A percentile compares a stretch with the other conserved stretches of the same genome.
These are phyloP conservation scores for Rosa lucieae DNA, from an alignment of 306 rosid genomes.

Conservation along the genomic window DNA sequence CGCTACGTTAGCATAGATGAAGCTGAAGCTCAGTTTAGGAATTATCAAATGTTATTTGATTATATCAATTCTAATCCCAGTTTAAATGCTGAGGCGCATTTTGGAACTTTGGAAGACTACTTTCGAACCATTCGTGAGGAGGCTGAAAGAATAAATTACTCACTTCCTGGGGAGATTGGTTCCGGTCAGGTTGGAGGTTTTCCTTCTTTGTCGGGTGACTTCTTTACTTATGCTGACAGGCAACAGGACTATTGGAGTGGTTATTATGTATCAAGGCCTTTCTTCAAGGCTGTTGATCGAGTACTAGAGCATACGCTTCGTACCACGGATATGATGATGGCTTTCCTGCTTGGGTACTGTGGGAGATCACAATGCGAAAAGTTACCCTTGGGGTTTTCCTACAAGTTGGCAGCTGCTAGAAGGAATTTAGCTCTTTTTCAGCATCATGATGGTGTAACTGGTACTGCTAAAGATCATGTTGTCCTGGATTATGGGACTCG, in stretches of 20 bases:
- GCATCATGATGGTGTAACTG: constrained; percentile 99
- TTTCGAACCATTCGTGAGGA: constrained; percentile 75
- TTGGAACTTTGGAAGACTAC: constrained; percentile 97
- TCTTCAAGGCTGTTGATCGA: constrained; percentile 98
- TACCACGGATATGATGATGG: constrained; percentile 84
- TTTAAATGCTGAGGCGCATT: constrained; percentile 75
- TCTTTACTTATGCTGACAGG: constrained; percentile 94
- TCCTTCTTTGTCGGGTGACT: constrained; percentile 95
- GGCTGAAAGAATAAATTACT: constrained; percentile 76
- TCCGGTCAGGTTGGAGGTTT: constrained; percentile 80
- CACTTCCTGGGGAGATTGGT: constrained; percentile 78
- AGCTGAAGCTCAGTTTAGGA: constrained; percentile 94
- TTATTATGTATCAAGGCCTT: constrained; percentile 96
- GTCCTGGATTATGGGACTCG: constrained; percentile 88
- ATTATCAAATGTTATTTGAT: constrained; percentile 85
- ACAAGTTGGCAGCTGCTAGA: constrained; percentile 94
- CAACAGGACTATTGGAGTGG: constrained; percentile 99
- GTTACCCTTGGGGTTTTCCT: constrained; percentile 70
- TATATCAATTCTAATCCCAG: constrained; percentile 81
- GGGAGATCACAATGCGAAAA: constrained; percentile 84
- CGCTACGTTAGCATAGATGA: constrained; percentile 76
- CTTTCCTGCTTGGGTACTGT: constrained; percentile 76
- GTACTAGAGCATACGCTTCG: constrained; percentile 91
- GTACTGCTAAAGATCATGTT: constrained; percentile 96
- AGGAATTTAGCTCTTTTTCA: constrained; percentile 98